Evolutionary conservation across 176 grass and related monocot genomes (phyloP), one percentile per base, ranked within the genome.

Genomic region (Calamus simplicifolius): DNA sequence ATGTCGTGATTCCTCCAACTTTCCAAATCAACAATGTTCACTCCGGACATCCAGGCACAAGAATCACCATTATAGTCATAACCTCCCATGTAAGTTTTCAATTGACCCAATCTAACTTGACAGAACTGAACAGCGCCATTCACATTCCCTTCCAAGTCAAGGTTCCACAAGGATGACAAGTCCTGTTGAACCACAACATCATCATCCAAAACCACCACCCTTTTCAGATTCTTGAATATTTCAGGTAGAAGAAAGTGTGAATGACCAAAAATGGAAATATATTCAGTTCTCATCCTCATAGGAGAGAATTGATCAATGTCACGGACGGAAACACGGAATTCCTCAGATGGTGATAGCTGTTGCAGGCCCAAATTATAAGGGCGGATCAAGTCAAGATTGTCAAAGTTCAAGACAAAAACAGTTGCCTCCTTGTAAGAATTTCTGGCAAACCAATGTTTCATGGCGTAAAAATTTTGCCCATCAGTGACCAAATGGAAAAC

Each of bases 401-500:
- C 87, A 68, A 82, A 82, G 30, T 91, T 82, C 54, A 84, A 51
- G 52, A 87, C 71, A 55, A 29, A 26, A 48, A 86, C 27, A 3
- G 76, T 71, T 27, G 88, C 79, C 15, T 73, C 73, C 73, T 74
- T 83, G 69, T 87, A 87, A 31, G 72, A 74, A 64, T 87, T 80
- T 69, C 80, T 77, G 50, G 69, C 35, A 75, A 92, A 92, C 88
- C 88, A 92, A 49, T 67, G 81, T 72, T 84, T 92, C 68, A 86
- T 83, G 58, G 88, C 66, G 70, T 83, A 92, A 7, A 80, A 92
- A 59, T 92, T 92, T 50, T 92, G 73, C 29, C 49, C 19, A 70
- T 87, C 73, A 29, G 88, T 92, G 12, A 92, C n/a, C 51, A 92
- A 60, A 77, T 92, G 88, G 62, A 92, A 92, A 72, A 92, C 65